phyloP scores from a whole-genome alignment of 345 rosid genomes.

The Cardamine occulta region DNA sequence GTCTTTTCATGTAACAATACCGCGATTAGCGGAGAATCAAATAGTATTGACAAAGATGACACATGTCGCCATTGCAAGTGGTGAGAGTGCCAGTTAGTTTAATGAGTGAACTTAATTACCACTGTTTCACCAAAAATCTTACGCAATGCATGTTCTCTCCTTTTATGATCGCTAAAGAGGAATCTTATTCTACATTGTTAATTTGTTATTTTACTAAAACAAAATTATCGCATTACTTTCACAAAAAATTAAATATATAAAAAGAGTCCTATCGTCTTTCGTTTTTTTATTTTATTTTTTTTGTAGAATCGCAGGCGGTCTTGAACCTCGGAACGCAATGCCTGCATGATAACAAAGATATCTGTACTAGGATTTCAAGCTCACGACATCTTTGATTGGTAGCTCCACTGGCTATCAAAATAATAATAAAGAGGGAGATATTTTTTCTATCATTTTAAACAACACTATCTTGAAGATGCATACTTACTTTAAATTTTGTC shows the following conservation, averaged over 20 bases:
- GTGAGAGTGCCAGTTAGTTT: not conserved
- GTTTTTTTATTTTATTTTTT: not conserved
- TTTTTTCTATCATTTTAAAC: not conserved
- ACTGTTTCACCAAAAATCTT: slow-evolving; percentile 15
- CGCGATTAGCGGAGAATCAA: slow-evolving; percentile 39
- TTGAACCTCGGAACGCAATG: slow-evolving; percentile 14
- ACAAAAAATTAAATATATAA: not conserved
- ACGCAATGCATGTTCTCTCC: slow-evolving; percentile 2
- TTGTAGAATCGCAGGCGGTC: slow-evolving; percentile 21
- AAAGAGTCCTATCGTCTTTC: not conserved
- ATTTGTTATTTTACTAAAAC: not conserved
- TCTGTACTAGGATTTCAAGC: not conserved
- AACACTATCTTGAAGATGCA: slow-evolving; percentile 35
- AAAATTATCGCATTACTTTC: not conserved
- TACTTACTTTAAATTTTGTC: slow-evolving; percentile 30
- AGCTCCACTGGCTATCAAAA: slow-evolving; percentile 3
- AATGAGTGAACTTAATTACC: slow-evolving; percentile 6
- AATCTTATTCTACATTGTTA: not conserved
- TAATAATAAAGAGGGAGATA: not conserved
- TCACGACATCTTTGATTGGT: slow-evolving; percentile 28
- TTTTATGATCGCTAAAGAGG: not conserved
- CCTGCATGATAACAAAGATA: slow-evolving; percentile 36
- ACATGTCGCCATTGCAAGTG: not conserved
- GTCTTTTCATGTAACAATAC: slow-evolving; percentile 26
- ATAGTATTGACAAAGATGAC: not conserved